Base-by-base conservation (phyloP, 2,329 filamentous ascomycete species). In the Pseudogymnoascus sp. region DNA sequence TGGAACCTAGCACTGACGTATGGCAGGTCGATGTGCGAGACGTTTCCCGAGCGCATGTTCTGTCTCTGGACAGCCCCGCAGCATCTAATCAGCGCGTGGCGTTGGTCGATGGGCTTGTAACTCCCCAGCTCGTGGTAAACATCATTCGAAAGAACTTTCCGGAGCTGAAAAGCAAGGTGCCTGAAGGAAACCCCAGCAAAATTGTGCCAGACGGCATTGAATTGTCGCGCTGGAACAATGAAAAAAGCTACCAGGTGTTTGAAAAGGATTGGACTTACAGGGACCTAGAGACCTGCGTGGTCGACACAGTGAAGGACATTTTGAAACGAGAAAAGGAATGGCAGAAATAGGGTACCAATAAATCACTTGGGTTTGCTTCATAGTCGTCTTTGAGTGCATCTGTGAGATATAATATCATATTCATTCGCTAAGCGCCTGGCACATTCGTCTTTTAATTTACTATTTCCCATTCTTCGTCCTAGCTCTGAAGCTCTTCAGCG, bases 401-500 rank as follows among this genome's bases (percentile, higher is more conserved):
- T 54, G 21, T 54, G 48, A 13, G 4, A 34, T 57, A 6, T 34
- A 57, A 34, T 34, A 57, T 57, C 28, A 57, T 57, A 57, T 57
- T 57, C 51, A 57, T 57, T 34, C 51, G 28, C 28, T 57, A 57
- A 57, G 51, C 51, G 51, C 51, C 51, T 34, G 51, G 8, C 51
- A 57, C 28, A 57, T 21, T 10, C 51, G 16, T 8, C 28, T 28
- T 11, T 6, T 34, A 34, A 57, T 57, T 57, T 34, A 31, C 23
- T 54, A 57, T 57, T 57, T 57, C 51, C 92, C 92, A 78, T 96
- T 90, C 62, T 84, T 79, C 75, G 87, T 92, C 71, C 85, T 61
- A 13, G 84, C 84, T 75, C 91, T 96, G 76, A 97, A 95, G 7
- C 89, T 93, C 80, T 93, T 96, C 73, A 97, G 79, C 6, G 93